Evolutionary conservation across 2,329 filamentous ascomycete genomes (phyloP).

Genomic region (Pseudogymnoascus sp.): DNA sequence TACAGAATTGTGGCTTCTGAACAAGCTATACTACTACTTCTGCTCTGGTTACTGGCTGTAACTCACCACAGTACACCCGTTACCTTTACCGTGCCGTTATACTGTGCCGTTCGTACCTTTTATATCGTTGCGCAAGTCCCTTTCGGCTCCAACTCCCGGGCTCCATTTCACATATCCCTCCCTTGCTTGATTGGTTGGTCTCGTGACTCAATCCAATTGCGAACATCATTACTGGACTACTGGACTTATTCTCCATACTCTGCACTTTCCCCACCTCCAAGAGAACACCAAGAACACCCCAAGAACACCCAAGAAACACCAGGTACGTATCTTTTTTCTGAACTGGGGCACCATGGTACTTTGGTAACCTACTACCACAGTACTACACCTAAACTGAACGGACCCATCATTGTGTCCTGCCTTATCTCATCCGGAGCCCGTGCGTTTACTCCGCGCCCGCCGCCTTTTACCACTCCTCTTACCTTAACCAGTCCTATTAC

Average conservation of each 20-base stretch:
- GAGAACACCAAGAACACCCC: background rate
- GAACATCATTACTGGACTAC: too few relatives aligned
- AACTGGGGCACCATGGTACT: background rate
- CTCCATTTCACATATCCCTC: background rate
- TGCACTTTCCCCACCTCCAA: too few relatives aligned
- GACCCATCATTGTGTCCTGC: background rate
- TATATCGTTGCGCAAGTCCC: background rate
- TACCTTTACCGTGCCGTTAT: too few relatives aligned
- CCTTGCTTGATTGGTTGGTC: constrained; percentile 1
- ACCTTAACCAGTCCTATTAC: background rate
- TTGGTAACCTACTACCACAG: background rate
- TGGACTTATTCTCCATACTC: too few relatives aligned
- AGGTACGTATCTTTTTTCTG: background rate
- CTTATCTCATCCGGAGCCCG: background rate
- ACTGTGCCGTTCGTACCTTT: background rate
- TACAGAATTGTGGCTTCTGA: too few relatives aligned
- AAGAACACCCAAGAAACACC: background rate
- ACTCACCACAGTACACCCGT: too few relatives aligned
- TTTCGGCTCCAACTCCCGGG: background rate
- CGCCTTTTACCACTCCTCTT: background rate
- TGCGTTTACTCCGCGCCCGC: background rate
- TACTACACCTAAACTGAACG: background rate
- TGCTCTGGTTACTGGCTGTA: too few relatives aligned
- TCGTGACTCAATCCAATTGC: background rate
- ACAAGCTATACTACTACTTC: too few relatives aligned